Evolutionary conservation across 1,139 yeast species (phyloP).

Genomic region (Williopsis jadinii): DNA sequence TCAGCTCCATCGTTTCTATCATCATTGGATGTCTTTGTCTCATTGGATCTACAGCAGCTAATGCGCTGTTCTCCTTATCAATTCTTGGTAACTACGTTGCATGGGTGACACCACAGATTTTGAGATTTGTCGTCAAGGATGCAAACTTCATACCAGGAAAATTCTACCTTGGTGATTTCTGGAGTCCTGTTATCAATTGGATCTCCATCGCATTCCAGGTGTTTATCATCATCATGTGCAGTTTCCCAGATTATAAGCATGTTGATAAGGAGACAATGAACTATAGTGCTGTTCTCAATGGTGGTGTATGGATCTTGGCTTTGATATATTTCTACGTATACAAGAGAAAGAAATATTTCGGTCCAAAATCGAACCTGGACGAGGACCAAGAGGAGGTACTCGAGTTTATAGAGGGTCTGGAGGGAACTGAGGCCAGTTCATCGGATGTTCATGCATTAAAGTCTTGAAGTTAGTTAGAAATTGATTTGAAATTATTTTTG

Average conservation of each 20-base stretch:
- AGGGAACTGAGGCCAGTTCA: background rate
- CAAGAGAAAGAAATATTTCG: conserved; percentile 42
- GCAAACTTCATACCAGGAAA: conserved; percentile 55
- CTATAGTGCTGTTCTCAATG: conserved; percentile 49
- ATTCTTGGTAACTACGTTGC: conserved; percentile 50
- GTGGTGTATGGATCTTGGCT: conserved; percentile 40
- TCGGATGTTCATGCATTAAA: too few species aligned
- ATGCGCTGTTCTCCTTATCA: conserved; percentile 47
- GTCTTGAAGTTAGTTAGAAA: too few species aligned
- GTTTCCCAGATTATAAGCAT: conserved; percentile 36
- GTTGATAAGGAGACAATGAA: conserved; percentile 41
- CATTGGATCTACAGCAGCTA: conserved; percentile 48
- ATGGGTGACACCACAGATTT: conserved; percentile 46
- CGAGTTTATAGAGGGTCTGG: conserved; percentile 1
- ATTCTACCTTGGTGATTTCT: conserved; percentile 48
- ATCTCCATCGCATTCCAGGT: conserved; percentile 28
- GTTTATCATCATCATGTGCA: conserved; percentile 37
- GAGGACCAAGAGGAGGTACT: conserved; percentile 10
- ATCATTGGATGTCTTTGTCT: conserved; percentile 48
- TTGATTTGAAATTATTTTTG: too few species aligned
- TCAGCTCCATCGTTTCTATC: conserved; percentile 39
- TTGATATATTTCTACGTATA: conserved; percentile 37
- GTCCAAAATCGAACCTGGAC: conserved; percentile 37
- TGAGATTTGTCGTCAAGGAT: conserved; percentile 36
- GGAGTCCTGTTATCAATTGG: conserved; percentile 38